A percentile compares a stretch with the other conserved stretches of the same genome.
Conservation (phyloP, 225 moss, liverwort and hornwort species). For the Physcomitrium patens region DNA sequence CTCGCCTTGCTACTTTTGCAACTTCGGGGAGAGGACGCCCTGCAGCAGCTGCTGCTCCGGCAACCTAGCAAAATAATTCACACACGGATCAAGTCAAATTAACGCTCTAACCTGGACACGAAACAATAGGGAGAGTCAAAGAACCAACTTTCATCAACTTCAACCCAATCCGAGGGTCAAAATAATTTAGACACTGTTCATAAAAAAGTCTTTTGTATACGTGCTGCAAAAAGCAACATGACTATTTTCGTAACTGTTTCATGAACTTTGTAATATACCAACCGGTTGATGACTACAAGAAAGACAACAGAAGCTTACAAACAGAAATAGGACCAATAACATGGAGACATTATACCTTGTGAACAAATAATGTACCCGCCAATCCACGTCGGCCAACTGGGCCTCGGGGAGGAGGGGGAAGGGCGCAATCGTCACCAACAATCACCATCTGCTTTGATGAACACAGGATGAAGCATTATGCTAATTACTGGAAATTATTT, state of each 20-base stretch:
- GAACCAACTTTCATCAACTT: not conserved
- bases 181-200: too few species aligned
- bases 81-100: not conserved
- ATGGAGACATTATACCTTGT: constrained; percentile 57
- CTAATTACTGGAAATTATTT: not conserved
- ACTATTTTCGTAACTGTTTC: not conserved
- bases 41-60: constrained; percentile 78
- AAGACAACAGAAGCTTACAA: not conserved
- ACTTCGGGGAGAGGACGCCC: constrained; percentile 62
- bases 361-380: constrained; percentile 82
- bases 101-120: not conserved
- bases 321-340: not conserved
- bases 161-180: not conserved
- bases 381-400: constrained; percentile 73
- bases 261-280: not conserved
- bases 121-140: too few species aligned
- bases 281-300: not conserved
- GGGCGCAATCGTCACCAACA: constrained; percentile 90
- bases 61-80: constrained; percentile 51
- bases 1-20: constrained; percentile 69
- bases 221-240: not conserved
- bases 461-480: not conserved
- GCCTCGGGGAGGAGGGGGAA: constrained; percentile 81
- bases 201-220: not conserved
- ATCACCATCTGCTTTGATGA: constrained; percentile 58